phyloP scores from a whole-genome alignment of 2,329 filamentous ascomycete species.

The Verticillium isaacii region DNA sequence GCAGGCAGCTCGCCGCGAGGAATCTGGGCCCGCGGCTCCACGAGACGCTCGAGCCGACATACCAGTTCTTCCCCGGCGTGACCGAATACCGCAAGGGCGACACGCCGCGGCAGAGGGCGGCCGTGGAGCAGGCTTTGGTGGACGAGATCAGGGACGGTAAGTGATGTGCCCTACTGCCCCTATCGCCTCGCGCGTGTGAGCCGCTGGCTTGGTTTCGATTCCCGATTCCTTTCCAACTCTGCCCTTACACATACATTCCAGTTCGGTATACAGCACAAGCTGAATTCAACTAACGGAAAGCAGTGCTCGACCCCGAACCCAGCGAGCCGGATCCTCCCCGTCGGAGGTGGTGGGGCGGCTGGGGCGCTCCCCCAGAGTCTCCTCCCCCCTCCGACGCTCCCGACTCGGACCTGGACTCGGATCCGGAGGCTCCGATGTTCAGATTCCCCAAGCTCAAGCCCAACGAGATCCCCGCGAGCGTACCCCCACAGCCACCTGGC shows the following conservation, averaged over 20 bases:
- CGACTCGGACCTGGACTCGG: neutral
- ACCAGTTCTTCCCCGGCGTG: conserved; percentile 16
- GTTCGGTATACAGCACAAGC: too few relatives aligned
- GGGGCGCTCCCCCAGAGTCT: neutral
- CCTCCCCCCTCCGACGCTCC: neutral
- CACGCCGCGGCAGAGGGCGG: conserved; percentile 21
- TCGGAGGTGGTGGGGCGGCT: neutral
- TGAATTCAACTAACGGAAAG: neutral
- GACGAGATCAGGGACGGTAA: conserved; percentile 12
- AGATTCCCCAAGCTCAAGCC: neutral
- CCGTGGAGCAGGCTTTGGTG: conserved; percentile 15
- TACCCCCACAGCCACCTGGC: neutral
- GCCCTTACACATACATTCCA: too few relatives aligned
- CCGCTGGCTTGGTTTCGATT: too few relatives aligned
- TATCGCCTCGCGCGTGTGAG: too few relatives aligned
- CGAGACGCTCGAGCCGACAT: conserved; percentile 2
- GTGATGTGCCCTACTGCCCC: neutral
- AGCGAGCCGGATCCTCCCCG: neutral
- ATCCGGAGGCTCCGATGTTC: neutral
- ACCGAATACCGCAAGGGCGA: conserved; percentile 23
- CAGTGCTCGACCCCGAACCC: neutral
- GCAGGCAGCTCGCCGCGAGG: neutral
- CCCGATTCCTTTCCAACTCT: too few relatives aligned
- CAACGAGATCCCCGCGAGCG: neutral
- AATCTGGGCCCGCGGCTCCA: neutral